phyloP scores from a whole-genome alignment of 2,329 filamentous ascomycete genomes.

The Penicillium sp. region DNA sequence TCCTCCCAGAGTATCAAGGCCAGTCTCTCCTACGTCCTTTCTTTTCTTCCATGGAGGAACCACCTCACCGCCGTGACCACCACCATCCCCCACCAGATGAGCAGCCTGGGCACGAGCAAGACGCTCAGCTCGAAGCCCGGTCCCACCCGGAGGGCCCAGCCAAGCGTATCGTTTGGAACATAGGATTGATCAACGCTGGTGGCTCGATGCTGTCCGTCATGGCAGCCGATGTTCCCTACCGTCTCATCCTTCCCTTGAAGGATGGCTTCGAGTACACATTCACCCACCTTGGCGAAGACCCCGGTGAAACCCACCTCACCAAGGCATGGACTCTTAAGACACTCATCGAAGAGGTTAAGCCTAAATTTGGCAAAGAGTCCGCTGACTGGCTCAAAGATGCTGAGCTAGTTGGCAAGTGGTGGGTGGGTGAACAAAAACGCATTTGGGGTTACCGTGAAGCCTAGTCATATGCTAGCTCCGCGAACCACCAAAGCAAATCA shows the following conservation, averaged over 20 bases:
- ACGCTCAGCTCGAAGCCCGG: not conserved
- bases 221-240: slow-evolving; percentile 71
- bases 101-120: not conserved
- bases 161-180: slow-evolving; percentile 32
- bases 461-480: not conserved
- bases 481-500: not conserved
- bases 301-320: slow-evolving; percentile 31
- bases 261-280: slow-evolving; percentile 59
- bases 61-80: slow-evolving; percentile 12
- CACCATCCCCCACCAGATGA: not conserved
- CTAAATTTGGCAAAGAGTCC: slow-evolving; percentile 30
- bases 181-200: slow-evolving; percentile 35
- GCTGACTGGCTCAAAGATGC: slow-evolving; percentile 37
- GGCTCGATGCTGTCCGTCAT: slow-evolving; percentile 58
- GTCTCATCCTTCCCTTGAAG: slow-evolving; percentile 69
- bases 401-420: slow-evolving; percentile 39
- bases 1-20: slow-evolving; percentile 47
- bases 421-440: slow-evolving; percentile 30
- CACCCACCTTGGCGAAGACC: slow-evolving; percentile 34
- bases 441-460: slow-evolving; percentile 29
- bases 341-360: slow-evolving; percentile 24
- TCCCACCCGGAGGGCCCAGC: not conserved
- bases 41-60: slow-evolving; percentile 15
- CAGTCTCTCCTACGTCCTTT: slow-evolving; percentile 47
- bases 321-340: slow-evolving; percentile 30